phyloP scores from a whole-genome alignment of 306 rosid genomes.

The Albizia julibrissin region DNA sequence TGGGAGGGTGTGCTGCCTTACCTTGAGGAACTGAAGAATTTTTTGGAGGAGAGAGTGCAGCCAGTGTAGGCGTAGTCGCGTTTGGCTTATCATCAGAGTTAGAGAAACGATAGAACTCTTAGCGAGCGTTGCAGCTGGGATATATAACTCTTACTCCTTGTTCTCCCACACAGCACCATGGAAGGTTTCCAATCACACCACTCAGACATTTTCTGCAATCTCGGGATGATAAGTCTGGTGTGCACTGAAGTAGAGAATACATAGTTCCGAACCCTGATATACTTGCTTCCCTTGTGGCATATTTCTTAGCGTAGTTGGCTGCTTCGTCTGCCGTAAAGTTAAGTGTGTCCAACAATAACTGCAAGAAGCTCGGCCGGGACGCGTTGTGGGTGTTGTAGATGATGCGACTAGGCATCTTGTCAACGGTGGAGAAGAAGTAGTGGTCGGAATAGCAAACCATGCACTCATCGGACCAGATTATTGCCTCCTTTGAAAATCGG shows the following conservation, averaged over 20 bases:
- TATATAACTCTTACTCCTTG: not conserved
- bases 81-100: no score
- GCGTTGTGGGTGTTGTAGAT: no score
- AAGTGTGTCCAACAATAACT: not conserved
- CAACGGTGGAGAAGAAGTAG: not conserved
- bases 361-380: not conserved
- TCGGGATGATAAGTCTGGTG: not conserved
- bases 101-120: no score
- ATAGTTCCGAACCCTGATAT: not conserved
- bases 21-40: not conserved
- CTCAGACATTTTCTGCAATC: not conserved
- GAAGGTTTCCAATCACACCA: not conserved
- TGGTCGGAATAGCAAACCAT: not conserved
- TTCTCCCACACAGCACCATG: not conserved
- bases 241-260: not conserved
- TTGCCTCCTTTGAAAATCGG: not conserved
- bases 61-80: not conserved
- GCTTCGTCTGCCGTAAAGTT: not conserved
- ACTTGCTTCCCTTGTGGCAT: not conserved
- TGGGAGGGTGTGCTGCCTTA: no score
- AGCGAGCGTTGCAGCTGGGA: not conserved
- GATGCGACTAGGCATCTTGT: not conserved
- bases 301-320: not conserved
- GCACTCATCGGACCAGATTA: not conserved
- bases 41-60: no score